Evolutionary conservation across 108 stramenopile species (phyloP).

Genomic region (Nitzschia inconspicua): DNA sequence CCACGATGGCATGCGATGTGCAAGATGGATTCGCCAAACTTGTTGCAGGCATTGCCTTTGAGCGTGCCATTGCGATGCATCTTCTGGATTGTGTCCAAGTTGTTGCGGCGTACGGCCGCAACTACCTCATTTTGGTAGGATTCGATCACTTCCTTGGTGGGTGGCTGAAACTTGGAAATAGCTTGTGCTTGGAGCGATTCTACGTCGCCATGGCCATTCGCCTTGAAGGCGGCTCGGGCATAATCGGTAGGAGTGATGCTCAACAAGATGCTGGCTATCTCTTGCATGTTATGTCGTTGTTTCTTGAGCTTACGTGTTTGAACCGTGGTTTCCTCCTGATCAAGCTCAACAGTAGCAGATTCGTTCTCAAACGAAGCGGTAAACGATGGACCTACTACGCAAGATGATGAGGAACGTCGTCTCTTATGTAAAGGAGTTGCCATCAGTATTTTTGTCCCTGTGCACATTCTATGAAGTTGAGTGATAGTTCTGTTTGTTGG

Average conservation of each 20-base stretch:
- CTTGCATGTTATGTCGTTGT: too few species aligned
- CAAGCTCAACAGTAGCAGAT: too few species aligned
- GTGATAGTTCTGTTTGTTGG: too few species aligned
- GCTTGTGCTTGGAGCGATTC: background rate
- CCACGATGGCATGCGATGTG: conserved; percentile 78
- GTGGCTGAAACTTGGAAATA: conserved; percentile 13
- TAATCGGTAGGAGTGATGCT: conserved; percentile 22
- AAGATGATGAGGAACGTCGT: too few species aligned
- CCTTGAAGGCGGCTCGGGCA: conserved; percentile 12
- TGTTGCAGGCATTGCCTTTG: conserved; percentile 39
- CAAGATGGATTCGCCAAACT: conserved; percentile 73
- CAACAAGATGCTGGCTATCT: background rate
- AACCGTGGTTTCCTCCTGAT: too few species aligned
- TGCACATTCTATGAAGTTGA: too few species aligned
- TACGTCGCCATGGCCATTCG: conserved; percentile 11
- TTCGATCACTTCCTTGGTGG: conserved; percentile 44
- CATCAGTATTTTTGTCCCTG: too few species aligned
- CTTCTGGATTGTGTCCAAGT: conserved; percentile 38
- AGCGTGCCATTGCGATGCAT: conserved; percentile 24
- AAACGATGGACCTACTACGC: too few species aligned
- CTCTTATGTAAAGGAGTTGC: too few species aligned
- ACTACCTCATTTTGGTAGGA: conserved; percentile 52
- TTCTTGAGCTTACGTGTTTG: too few species aligned
- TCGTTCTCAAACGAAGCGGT: too few species aligned
- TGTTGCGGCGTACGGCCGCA: conserved; percentile 45